A percentile compares a stretch with the other conserved stretches of the same genome.
Evolutionary conservation across 495 filamentous ascomycete genomes (phyloP).

Genomic region (Penicillium salamii): DNA sequence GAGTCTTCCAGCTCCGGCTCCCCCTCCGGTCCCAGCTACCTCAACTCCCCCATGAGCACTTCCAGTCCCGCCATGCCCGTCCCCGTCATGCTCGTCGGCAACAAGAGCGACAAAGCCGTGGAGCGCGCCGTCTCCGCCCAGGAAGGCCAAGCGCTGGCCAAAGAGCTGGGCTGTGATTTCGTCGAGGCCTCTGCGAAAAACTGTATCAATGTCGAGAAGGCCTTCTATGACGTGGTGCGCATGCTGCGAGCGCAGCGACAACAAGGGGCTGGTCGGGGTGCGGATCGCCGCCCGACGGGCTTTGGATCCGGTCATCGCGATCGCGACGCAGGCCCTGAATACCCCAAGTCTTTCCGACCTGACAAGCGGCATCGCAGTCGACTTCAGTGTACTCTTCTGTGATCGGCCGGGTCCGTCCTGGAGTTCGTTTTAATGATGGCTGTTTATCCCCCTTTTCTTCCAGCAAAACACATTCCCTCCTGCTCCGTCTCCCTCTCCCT

Average conservation of each 20-base stretch:
- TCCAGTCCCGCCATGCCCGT: slow-evolving; percentile 62
- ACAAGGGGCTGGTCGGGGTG: slow-evolving; percentile 39
- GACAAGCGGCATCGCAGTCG: slow-evolving; percentile 42
- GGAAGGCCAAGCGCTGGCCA: slow-evolving; percentile 87
- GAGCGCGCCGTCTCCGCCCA: slow-evolving; percentile 96
- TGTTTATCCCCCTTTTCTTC: slow-evolving; percentile 14
- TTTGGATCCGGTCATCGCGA: slow-evolving; percentile 34
- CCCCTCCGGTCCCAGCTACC: slow-evolving; percentile 54
- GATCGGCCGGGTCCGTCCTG: slow-evolving; percentile 23
- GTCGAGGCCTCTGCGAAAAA: slow-evolving; percentile 99
- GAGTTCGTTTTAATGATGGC: slow-evolving; percentile 7
- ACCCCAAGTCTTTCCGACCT: slow-evolving; percentile 41
- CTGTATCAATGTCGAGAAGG: slow-evolving; percentile 98
- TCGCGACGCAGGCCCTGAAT: slow-evolving; percentile 40
- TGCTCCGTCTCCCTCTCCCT: slow-evolving; percentile 14
- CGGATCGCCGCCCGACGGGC: slow-evolving; percentile 41
- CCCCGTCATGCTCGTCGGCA: slow-evolving; percentile 96
- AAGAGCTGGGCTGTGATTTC: slow-evolving; percentile 93
- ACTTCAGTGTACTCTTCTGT: slow-evolving; percentile 43
- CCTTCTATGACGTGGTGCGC: slow-evolving; percentile 96
- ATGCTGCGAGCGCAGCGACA: slow-evolving; percentile 81
- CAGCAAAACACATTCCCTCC: no score
- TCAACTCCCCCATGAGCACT: slow-evolving; percentile 67
- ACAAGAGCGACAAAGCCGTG: slow-evolving; percentile 94
- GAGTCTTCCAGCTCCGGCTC: slow-evolving; percentile 79